These are phyloP conservation scores for Aspergillus melleus DNA, from an alignment of 2,329 filamentous ascomycete species.

Conservation along the genomic window DNA sequence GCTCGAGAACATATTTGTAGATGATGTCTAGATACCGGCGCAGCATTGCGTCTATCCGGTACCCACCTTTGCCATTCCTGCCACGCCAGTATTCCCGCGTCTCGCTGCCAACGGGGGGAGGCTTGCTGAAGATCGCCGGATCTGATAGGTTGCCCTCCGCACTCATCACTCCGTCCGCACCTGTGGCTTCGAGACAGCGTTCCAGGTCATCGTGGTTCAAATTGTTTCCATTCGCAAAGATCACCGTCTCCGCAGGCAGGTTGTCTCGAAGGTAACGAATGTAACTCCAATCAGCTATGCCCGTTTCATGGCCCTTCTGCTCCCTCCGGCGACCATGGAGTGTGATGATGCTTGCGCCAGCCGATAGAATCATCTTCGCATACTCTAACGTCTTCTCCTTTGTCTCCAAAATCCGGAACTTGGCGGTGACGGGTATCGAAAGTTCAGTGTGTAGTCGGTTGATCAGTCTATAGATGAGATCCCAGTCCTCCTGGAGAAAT, in stretches of 20 bases:
- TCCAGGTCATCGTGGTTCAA: conserved; percentile 77
- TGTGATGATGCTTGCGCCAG: conserved; percentile 89
- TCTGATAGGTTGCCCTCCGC: conserved; percentile 95
- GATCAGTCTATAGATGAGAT: conserved; percentile 78
- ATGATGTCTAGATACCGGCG: conserved; percentile 89
- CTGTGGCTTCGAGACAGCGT: conserved; percentile 75
- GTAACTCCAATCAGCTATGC: conserved; percentile 86
- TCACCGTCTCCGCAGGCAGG: conserved; percentile 80
- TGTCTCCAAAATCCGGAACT: conserved; percentile 87
- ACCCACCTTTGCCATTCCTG: conserved; percentile 75
- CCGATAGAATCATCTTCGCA: conserved; percentile 79
- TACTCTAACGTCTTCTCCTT: conserved; percentile 85
- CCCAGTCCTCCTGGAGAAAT: conserved; percentile 91
- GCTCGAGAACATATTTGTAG: conserved; percentile 71
- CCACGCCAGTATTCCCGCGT: conserved; percentile 85
- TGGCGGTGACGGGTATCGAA: conserved; percentile 84
- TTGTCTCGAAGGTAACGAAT: conserved; percentile 80
- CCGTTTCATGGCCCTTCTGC: conserved; percentile 95
- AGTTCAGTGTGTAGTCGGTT: conserved; percentile 77
- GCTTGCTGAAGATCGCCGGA: conserved; percentile 76
- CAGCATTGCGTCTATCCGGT: conserved; percentile 82
- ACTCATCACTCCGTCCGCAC: conserved; percentile 91
- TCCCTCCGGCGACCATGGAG: conserved; percentile 87
- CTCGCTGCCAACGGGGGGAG: conserved; percentile 64
- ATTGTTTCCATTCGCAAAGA: conserved; percentile 97